Base-by-base conservation (phyloP, 768 basidiomycete species). In the Astraeus odoratus region DNA sequence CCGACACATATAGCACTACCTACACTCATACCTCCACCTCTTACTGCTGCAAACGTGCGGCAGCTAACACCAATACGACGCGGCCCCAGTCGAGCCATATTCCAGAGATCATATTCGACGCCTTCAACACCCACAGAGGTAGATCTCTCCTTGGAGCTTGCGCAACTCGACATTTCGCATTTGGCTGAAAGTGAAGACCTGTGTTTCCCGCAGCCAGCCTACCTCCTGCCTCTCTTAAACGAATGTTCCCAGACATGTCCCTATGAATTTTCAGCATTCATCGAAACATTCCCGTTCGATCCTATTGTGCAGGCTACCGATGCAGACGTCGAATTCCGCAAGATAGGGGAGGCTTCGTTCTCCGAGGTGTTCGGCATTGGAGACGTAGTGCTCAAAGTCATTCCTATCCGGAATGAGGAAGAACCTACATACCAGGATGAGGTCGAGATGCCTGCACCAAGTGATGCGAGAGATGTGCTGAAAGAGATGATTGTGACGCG, bases 291-390 rank as follows among this genome's bases (percentile, higher is more conserved):
- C 56, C 86, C 84, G 8, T 77, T 75, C 50, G 87, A 89, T 55
- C 75, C 80, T 2, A 70, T 86, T 43, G 74, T 86, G n/a, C 67
- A 59, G 37, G 61, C 64, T 34, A 56, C 58, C 27, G 55, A 48
- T 53, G 65, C 53, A 53, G 52, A 66, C 49, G 48, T 63, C 19
- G 63, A 45, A 5, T 91, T 92, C 64, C 72, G 67, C 52, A 99
- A 99, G 65, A 82, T 97, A 37, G 95, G 95, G 33, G 96, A 99
- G 67, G 96, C 96, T 6, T 90, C 87, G 39, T 99, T 86, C 64
- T 95, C 91, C 0, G 96, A 99, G 59, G 96, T 99, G 23, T 99
- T 90, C 62, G 86, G 86, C 7, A 83, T 93, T 41, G 85, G 85
- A 3, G 78, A 86, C 52, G 79, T 94, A 26, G 92, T 94, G n/a